Conservation (phyloP, 257 asterid genomes). For the Cinchona pubescens region DNA sequence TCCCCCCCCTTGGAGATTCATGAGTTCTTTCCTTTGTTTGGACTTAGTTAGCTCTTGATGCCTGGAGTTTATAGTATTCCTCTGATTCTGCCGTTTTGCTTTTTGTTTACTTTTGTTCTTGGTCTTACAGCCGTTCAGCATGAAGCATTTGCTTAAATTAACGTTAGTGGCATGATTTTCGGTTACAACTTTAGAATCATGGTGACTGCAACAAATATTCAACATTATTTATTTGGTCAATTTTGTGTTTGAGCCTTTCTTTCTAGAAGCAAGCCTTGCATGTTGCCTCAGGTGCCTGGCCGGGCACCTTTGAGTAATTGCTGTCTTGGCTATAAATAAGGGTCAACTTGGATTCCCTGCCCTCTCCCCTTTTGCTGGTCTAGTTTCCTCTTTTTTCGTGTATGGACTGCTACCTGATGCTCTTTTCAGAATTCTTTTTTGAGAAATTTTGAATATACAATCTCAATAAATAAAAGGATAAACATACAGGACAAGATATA, state of each 20-base stretch:
- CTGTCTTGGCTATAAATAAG: neutral
- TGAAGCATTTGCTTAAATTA: neutral
- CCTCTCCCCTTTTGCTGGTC: neutral
- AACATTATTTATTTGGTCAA: neutral
- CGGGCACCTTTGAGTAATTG: neutral
- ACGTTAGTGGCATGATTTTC: neutral
- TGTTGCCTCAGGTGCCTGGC: neutral
- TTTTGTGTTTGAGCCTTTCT: neutral
- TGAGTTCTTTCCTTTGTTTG: neutral
- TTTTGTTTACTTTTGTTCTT: neutral
- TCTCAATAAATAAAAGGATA: neutral
- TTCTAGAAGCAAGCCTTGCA: neutral
- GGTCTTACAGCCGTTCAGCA: neutral
- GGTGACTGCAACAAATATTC: neutral
- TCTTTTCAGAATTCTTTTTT: neutral
- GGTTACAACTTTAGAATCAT: neutral
- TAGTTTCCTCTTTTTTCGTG: neutral
- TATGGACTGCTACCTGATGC: neutral
- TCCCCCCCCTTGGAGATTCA: neutral
- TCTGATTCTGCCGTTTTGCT: neutral
- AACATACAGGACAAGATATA: neutral
- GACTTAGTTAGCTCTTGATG: neutral
- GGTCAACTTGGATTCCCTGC: neutral
- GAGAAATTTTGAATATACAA: neutral
- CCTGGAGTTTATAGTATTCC: neutral